Evolutionary conservation across 805 yeast species (phyloP).

Genomic region (Blastobotrys mokoenaii): DNA sequence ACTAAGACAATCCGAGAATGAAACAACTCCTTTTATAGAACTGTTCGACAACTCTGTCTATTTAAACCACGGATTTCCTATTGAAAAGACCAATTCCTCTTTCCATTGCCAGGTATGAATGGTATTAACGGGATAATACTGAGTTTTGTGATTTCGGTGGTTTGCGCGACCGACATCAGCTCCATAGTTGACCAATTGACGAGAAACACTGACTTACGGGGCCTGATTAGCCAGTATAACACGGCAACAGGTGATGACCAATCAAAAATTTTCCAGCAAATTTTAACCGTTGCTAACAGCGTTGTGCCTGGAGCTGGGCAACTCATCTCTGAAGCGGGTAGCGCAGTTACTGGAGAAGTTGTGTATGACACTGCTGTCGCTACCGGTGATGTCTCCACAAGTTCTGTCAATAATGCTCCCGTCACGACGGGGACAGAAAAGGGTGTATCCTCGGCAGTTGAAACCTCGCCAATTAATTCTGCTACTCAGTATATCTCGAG

Average conservation of each 20-base stretch:
- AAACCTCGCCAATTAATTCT: not conserved
- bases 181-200: conserved; percentile 13
- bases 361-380: no score
- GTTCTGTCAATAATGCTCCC: conserved; percentile 1
- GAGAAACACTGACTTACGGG: conserved; percentile 5
- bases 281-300: conserved; percentile 14
- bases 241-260: conserved; percentile 13
- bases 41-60: no score
- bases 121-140: not conserved
- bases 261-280: conserved; percentile 6
- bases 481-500: conserved; percentile 1
- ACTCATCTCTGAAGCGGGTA: conserved; percentile 4
- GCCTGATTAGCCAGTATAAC: conserved; percentile 12
- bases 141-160: not conserved
- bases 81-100: no score
- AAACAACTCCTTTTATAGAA: no score
- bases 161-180: not conserved
- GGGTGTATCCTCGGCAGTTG: not conserved
- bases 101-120: no score
- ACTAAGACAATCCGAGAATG: no score
- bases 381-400: no score
- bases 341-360: no score
- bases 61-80: no score
- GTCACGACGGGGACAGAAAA: conserved; percentile 1
- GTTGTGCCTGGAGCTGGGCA: conserved; percentile 15